phyloP scores from a whole-genome alignment of 257 asterid genomes.

The Oldenlandia corymbosa region DNA sequence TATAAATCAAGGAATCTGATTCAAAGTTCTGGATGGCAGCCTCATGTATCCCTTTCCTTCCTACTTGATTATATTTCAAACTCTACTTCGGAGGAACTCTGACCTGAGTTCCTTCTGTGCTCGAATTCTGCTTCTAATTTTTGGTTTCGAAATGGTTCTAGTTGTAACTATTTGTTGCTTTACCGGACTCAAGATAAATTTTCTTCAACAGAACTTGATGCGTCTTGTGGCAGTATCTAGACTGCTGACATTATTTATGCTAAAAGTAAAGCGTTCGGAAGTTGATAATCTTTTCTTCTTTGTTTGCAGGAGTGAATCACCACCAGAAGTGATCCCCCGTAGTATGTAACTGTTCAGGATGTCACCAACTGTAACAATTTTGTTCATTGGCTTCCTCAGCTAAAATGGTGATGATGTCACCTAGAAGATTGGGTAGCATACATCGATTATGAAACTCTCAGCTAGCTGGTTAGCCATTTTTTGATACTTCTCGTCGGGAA shows the following conservation, averaged over 20 bases:
- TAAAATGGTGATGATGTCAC: conserved; percentile 20
- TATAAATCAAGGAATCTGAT: not conserved
- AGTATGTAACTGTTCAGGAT: conserved; percentile 18
- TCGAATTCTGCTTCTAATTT: not conserved
- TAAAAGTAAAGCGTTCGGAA: not conserved
- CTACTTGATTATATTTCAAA: not conserved
- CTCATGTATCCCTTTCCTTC: not conserved
- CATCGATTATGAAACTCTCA: conserved; percentile 11
- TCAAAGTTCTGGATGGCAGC: not conserved
- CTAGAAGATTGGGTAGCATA: conserved; percentile 21
- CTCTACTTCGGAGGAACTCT: not conserved
- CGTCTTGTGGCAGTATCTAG: not conserved
- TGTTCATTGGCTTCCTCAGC: conserved; percentile 17
- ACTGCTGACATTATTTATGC: not conserved
- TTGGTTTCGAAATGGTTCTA: not conserved
- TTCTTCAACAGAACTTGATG: too few species aligned
- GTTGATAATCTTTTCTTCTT: conserved; percentile 8
- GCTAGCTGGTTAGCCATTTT: conserved; percentile 27
- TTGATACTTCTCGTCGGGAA: conserved; percentile 29
- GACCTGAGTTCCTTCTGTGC: not conserved
- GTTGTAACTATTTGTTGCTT: too few species aligned
- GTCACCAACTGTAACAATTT: conserved; percentile 14
- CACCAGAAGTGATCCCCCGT: conserved; percentile 33
- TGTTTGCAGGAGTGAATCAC: conserved; percentile 44
- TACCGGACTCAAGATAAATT: too few species aligned